Evolutionary conservation across 345 rosid species (phyloP).

Genomic region (Aethionema arabicum): DNA sequence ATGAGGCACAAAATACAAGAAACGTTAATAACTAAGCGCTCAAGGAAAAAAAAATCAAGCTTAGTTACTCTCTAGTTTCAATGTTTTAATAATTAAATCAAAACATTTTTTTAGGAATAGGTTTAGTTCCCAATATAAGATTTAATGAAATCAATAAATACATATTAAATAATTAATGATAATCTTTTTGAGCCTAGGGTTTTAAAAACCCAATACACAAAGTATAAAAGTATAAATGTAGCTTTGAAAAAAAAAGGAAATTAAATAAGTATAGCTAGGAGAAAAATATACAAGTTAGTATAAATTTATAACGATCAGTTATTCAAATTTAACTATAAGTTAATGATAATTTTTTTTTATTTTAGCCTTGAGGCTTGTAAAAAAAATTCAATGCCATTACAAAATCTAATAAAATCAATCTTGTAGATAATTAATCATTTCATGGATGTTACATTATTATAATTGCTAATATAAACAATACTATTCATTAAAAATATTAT

Average conservation of each 20-base stretch:
- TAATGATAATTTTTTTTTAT: too few relatives aligned
- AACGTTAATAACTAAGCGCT: slow-evolving; percentile 29
- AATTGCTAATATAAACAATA: too few relatives aligned
- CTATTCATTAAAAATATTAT: too few relatives aligned
- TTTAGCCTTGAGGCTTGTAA: too few relatives aligned
- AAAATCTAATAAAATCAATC: too few relatives aligned
- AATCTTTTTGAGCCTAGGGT: slow-evolving; percentile 44
- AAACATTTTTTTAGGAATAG: neutral
- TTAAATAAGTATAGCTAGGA: neutral
- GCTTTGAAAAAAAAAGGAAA: slow-evolving; percentile 3
- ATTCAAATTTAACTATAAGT: too few relatives aligned
- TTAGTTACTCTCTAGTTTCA: slow-evolving; percentile 39
- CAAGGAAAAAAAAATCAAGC: slow-evolving; percentile 30
- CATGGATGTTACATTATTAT: too few relatives aligned
- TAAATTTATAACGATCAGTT: too few relatives aligned
- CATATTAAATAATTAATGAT: slow-evolving; percentile 10
- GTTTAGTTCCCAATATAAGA: slow-evolving; percentile 32
- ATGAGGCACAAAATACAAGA: slow-evolving; percentile 29
- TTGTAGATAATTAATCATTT: too few relatives aligned
- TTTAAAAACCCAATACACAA: slow-evolving; percentile 17
- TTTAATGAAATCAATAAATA: slow-evolving; percentile 21
- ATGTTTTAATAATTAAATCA: slow-evolving; percentile 25
- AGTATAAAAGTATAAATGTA: slow-evolving; percentile 12
- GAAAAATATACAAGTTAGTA: neutral
- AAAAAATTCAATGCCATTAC: too few relatives aligned